Evolutionary conservation across 2,329 filamentous ascomycete species (phyloP).

Genomic region (Dactylonectria estremocensis): DNA sequence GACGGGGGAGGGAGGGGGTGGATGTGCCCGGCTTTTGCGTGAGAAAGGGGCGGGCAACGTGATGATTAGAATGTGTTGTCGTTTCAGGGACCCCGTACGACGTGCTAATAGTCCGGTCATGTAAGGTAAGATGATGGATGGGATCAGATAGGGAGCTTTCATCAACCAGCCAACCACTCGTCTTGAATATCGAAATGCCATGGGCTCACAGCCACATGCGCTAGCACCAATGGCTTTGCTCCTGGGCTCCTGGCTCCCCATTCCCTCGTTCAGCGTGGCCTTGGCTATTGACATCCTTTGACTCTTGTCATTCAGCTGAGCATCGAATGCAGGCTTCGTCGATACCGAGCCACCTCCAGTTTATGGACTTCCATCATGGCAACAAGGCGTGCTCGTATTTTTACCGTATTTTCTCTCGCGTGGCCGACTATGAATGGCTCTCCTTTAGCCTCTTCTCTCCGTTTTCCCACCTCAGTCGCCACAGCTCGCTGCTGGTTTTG

Average conservation of each 20-base stretch:
- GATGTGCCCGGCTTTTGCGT: slow-evolving; percentile 20
- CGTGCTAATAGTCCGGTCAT: not conserved
- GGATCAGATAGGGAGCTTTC: slow-evolving; percentile 17
- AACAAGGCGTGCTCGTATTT: slow-evolving; percentile 2
- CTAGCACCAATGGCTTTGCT: slow-evolving; percentile 17
- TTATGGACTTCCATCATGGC: not conserved
- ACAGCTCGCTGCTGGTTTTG: slow-evolving; percentile 6
- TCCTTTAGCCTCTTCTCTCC: not conserved
- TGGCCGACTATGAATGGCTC: slow-evolving; percentile 22
- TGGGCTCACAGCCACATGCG: slow-evolving; percentile 19
- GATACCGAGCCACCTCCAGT: not conserved
- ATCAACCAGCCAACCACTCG: not conserved
- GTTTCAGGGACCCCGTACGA: not conserved
- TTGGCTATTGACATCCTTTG: not conserved
- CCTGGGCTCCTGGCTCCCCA: slow-evolving; percentile 4
- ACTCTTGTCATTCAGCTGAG: slow-evolving; percentile 1
- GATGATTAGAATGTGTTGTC: not conserved
- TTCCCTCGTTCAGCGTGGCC: not conserved
- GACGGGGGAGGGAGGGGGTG: not conserved
- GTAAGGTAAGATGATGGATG: slow-evolving; percentile 17
- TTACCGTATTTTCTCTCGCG: slow-evolving; percentile 2
- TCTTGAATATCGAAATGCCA: slow-evolving; percentile 17
- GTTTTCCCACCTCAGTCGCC: slow-evolving; percentile 1
- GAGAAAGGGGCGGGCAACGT: slow-evolving; percentile 24
- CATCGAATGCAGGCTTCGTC: not conserved